Percentiles rank a stretch among this genome's conserved stretches.
These are phyloP conservation scores for Trypanosomatidae sp. DNA, from an alignment of 208 protist species.

Conservation along the genomic window DNA sequence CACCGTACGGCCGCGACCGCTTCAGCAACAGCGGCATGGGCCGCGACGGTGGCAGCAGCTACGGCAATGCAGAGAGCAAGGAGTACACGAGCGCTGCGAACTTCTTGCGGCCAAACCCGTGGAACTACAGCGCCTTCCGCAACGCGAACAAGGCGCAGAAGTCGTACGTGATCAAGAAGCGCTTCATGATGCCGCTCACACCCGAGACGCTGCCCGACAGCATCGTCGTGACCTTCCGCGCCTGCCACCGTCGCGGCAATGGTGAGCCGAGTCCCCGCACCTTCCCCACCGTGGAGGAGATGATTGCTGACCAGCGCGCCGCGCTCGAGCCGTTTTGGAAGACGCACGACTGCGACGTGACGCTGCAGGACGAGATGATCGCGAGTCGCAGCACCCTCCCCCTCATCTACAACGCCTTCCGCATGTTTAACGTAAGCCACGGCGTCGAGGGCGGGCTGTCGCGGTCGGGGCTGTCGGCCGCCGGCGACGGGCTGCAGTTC, in stretches of 20 bases:
- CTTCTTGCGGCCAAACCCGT: constrained; percentile 12
- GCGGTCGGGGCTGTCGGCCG: constrained; percentile 62
- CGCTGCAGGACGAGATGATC: constrained; percentile 76
- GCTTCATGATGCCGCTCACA: constrained; percentile 54
- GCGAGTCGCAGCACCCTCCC: constrained; percentile 67
- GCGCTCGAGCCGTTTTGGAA: constrained; percentile 70
- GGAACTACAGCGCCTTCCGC: constrained; percentile 24
- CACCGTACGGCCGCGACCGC: constrained; percentile 15
- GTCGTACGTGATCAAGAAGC: constrained; percentile 65
- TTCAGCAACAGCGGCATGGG: constrained; percentile 11
- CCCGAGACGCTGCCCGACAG: constrained; percentile 46
- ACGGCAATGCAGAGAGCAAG: constrained; percentile 19
- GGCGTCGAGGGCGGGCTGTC: constrained; percentile 70
- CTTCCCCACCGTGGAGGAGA: constrained; percentile 37
- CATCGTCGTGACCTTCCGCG: constrained; percentile 61
- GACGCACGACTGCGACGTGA: constrained; percentile 65
- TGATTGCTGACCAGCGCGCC: constrained; percentile 41
- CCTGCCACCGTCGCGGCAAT: constrained; percentile 39
- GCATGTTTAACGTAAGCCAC: constrained; percentile 67
- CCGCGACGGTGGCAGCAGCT: constrained; percentile 25
- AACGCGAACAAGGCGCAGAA: constrained; percentile 22
- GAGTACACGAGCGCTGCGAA: constrained; percentile 6
- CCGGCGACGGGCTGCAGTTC: constrained; percentile 64
- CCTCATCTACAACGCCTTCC: constrained; percentile 80
- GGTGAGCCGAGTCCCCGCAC: constrained; percentile 15